Evolutionary conservation across 164 flowering plant species (phyloP).

Genomic region (Houttuynia cordata): DNA sequence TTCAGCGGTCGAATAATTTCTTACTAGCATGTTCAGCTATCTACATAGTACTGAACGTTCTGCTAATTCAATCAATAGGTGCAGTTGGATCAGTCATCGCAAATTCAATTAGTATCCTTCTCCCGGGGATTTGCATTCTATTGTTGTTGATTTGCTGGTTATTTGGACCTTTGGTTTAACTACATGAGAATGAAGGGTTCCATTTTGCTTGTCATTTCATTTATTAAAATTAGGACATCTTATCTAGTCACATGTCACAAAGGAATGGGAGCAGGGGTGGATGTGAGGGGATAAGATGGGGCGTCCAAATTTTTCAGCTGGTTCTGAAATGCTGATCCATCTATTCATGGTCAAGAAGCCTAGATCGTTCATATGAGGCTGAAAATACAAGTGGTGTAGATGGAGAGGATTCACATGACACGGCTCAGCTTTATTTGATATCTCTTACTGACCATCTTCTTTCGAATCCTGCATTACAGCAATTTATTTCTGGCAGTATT

Average conservation of each 20-base stretch:
- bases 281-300: neutral
- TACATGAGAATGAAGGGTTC: neutral
- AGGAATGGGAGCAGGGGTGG: neutral
- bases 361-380: too few relatives aligned
- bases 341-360: too few relatives aligned
- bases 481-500: too few relatives aligned
- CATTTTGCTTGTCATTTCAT: neutral
- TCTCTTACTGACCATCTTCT: too few relatives aligned
- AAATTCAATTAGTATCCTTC: constrained; percentile 90
- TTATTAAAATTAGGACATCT: neutral
- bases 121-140: neutral
- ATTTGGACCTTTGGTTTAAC: neutral
- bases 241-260: neutral
- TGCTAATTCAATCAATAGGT: constrained; percentile 58
- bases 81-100: constrained; percentile 82
- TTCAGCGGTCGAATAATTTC: constrained; percentile 61
- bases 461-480: too few relatives aligned
- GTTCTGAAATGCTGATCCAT: too few relatives aligned
- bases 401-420: too few relatives aligned
- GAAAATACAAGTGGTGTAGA: too few relatives aligned
- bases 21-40: constrained; percentile 67
- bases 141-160: neutral
- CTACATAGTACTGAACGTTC: constrained; percentile 49
- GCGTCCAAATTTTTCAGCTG: too few relatives aligned
- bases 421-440: too few relatives aligned